Evolutionary conservation across 2,329 filamentous ascomycete genomes (phyloP).

Genomic region (Zymoseptoria passerinii): DNA sequence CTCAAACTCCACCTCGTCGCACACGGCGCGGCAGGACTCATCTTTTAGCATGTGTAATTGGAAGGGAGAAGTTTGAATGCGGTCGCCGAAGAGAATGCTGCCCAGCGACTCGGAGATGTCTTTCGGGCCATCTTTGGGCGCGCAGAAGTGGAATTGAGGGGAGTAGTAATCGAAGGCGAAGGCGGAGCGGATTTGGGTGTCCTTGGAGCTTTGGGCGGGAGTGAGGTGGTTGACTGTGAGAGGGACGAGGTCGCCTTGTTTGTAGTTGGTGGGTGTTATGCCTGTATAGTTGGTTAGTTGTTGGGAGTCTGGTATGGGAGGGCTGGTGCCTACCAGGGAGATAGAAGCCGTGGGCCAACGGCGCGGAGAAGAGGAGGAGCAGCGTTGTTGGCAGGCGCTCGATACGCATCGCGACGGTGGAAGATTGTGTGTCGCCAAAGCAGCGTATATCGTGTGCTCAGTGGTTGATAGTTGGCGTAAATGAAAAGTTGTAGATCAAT

Average conservation of each 20-base stretch:
- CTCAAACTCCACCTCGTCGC: constrained; percentile 58
- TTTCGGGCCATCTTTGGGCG: constrained; percentile 65
- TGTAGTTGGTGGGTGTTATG: constrained; percentile 89
- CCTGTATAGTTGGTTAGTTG: constrained; percentile 4
- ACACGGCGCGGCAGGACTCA: constrained; percentile 78
- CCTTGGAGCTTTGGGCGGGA: constrained; percentile 66
- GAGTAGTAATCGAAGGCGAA: constrained; percentile 97
- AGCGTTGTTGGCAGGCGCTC: constrained; percentile 16
- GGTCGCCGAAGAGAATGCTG: constrained; percentile 93
- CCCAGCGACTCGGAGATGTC: constrained; percentile 82
- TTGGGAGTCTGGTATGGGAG: background rate
- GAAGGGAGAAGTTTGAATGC: constrained; percentile 94
- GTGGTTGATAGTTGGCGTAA: background rate
- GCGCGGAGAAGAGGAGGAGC: constrained; percentile 22
- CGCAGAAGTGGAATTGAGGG: constrained; percentile 77
- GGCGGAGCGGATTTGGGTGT: constrained; percentile 80
- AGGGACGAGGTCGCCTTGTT: constrained; percentile 67
- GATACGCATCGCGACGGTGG: constrained; percentile 16
- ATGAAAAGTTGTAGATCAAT: background rate
- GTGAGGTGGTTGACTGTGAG: constrained; percentile 90
- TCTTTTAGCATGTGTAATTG: constrained; percentile 79
- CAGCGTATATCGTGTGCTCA: background rate
- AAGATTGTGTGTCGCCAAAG: background rate
- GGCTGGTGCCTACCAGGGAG: constrained; percentile 56
- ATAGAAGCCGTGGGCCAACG: constrained; percentile 56